Base-by-base conservation (phyloP, 441 rosid species). In the Gossypium gossypioides region DNA sequence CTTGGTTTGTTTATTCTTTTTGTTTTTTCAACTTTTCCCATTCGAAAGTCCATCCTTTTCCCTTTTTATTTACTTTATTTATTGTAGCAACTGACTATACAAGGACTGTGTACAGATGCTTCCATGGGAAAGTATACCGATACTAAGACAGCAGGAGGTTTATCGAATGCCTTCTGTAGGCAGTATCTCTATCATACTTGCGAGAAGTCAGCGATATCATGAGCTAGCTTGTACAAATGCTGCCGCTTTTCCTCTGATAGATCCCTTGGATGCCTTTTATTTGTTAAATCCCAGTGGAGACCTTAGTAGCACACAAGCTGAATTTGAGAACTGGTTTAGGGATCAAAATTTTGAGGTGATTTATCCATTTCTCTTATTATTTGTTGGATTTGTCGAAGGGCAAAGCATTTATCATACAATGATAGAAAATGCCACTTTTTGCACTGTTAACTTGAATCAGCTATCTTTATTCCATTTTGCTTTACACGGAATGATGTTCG, bases 91-190 rank as follows among this genome's bases (percentile, higher is more conserved):
- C 79, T 69, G 46, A 74, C 66, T 44, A 63, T 21, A 37, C 9
- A 50, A 6, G 3, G 59, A 69, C 73, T 73, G 12, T 78, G 7
- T 60, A 59, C 83, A 96, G 98, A 96, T 96, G 99, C 93, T 96
- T 84, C 97, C 99, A 8, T 96, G 99, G 99, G 99, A 96, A 82
- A 96, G 81, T 77, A 81, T 96, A 67, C 98, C 99, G 2, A 82
- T 81, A 64, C 82, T 96, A 44, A 85, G 99, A 83, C 88, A 85
- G 71, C 96, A 90, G 71, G 99, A 91, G 83, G 93, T 90, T 68
- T 95, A 95, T 80, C 93, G 98, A 66, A 89, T 95, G 97, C 99
- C 99, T 69, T 91, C 96, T 9, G 90, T 92, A 22, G 86, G 86
- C 73, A 91, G 97, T 78, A 90, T 91, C 76, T 79, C 77, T 21